Evolutionary conservation across 2,329 filamentous ascomycete genomes (phyloP).

Genomic region (Mycogone perniciosa): DNA sequence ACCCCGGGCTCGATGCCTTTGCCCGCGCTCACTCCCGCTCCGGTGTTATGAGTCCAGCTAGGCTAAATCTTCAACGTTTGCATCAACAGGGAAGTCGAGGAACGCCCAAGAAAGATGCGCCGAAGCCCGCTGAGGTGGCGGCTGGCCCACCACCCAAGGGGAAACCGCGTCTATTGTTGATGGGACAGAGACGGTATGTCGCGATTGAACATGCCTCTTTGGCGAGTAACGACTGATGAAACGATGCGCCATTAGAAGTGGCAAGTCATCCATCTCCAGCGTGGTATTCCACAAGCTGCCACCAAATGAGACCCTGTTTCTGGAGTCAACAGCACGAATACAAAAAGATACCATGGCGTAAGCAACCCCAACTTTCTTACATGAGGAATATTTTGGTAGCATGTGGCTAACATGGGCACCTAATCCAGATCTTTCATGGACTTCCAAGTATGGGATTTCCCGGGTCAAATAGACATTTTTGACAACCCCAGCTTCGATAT

Average conservation of each 20-base stretch:
- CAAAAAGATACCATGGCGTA: conserved; percentile 95
- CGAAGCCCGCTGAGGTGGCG: conserved; percentile 38
- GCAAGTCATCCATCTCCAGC: conserved; percentile 96
- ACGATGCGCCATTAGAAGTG: conserved; percentile 57
- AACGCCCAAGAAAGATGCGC: conserved; percentile 43
- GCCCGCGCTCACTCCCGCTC: conserved; percentile 23
- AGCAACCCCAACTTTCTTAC: conserved; percentile 29
- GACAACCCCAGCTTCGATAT: conserved; percentile 85
- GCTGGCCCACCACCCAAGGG: conserved; percentile 47
- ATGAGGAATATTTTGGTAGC: conserved; percentile 14
- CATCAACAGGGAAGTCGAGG: conserved; percentile 54
- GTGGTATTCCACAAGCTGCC: conserved; percentile 99
- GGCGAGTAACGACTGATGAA: background rate
- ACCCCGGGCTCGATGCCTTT: conserved; percentile 21
- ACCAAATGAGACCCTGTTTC: conserved; percentile 88
- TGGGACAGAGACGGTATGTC: conserved; percentile 85
- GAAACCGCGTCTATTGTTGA: conserved; percentile 82
- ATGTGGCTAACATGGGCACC: conserved; percentile 4
- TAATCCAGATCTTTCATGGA: conserved; percentile 86
- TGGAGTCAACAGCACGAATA: conserved; percentile 90
- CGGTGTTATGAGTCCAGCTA: conserved; percentile 47
- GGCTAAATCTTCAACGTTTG: conserved; percentile 58
- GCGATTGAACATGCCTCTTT: background rate
- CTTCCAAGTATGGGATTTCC: conserved; percentile 97
- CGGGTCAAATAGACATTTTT: conserved; percentile 84